phyloP scores from a whole-genome alignment of 2,329 filamentous ascomycete species.

The Didymella exigua region DNA sequence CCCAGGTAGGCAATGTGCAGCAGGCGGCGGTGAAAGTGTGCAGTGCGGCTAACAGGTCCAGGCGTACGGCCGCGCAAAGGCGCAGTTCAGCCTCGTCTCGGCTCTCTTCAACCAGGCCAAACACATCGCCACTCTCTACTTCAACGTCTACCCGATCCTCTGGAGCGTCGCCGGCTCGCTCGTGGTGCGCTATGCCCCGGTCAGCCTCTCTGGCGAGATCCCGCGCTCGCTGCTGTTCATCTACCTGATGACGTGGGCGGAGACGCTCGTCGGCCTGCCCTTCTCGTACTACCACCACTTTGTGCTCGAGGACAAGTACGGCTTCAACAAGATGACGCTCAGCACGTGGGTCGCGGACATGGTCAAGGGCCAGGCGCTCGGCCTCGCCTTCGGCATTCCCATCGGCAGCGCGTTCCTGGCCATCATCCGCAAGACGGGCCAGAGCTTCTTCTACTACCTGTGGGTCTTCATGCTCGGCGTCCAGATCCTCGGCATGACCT shows the following conservation, averaged over 20 bases:
- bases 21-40: background rate
- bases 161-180: slow-evolving; percentile 82
- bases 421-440: slow-evolving; percentile 93
- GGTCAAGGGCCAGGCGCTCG: slow-evolving; percentile 85
- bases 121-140: slow-evolving; percentile 87
- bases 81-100: slow-evolving; percentile 81
- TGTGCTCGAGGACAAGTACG: slow-evolving; percentile 93
- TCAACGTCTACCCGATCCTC: slow-evolving; percentile 86
- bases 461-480: slow-evolving; percentile 91
- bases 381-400: slow-evolving; percentile 79
- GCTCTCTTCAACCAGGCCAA: slow-evolving; percentile 85
- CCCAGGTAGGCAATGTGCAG: slow-evolving; percentile 65
- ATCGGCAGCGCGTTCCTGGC: slow-evolving; percentile 90
- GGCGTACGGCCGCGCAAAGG: slow-evolving; percentile 95
- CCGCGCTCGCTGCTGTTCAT: slow-evolving; percentile 92
- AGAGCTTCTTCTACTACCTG: slow-evolving; percentile 96
- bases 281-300: slow-evolving; percentile 91
- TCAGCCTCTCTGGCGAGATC: slow-evolving; percentile 86
- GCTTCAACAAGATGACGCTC: slow-evolving; percentile 97
- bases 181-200: slow-evolving; percentile 75
- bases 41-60: slow-evolving; percentile 9
- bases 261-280: slow-evolving; percentile 79
- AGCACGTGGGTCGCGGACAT: slow-evolving; percentile 88
- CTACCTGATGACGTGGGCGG: slow-evolving; percentile 81
- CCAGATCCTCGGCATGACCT: slow-evolving; percentile 92